A percentile compares a stretch with the other conserved stretches of the same genome.
These are phyloP conservation scores for Neotropicomus parvogracilis DNA, from an alignment of 1,284 basidiomycete genomes.

Conservation along the genomic window DNA sequence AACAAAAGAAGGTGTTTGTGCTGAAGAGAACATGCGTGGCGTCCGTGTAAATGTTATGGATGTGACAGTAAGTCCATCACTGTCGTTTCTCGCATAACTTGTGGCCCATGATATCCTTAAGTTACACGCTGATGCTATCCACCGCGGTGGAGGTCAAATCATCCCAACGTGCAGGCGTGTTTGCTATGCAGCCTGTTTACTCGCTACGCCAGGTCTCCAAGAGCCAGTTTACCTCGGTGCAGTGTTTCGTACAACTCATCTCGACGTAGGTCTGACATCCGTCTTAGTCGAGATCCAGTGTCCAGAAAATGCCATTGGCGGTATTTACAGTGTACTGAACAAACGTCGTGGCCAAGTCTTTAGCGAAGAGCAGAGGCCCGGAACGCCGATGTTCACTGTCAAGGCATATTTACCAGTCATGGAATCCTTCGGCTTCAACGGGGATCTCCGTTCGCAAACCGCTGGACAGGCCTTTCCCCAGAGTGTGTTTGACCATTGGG, in stretches of 20 bases:
- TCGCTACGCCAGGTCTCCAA: constrained; percentile 89
- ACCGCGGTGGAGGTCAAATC: constrained; percentile 98
- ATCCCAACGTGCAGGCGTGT: constrained; percentile 96
- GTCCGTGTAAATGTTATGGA: constrained; percentile 95
- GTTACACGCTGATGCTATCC: constrained; percentile 98
- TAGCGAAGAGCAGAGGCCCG: constrained; percentile 94
- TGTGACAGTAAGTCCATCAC: constrained; percentile 69
- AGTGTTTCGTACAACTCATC: constrained; percentile 10
- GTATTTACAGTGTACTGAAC: constrained; percentile 95
- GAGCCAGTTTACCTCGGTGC: constrained; percentile 94
- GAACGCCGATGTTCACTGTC: constrained; percentile 99
- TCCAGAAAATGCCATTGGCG: constrained; percentile 96
- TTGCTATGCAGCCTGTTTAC: constrained; percentile 92
- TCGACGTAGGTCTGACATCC: constrained; percentile 13
- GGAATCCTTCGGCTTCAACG: constrained; percentile 99
- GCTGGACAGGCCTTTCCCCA: constrained; percentile 99
- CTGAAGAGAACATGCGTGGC: constrained; percentile 99
- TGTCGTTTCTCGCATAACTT: background rate
- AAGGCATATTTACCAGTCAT: constrained; percentile 97
- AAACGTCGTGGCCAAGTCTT: constrained; percentile 98
- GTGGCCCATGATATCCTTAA: constrained; percentile 33
- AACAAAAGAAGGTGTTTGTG: constrained; percentile 94
- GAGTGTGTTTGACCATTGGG: constrained; percentile 92
- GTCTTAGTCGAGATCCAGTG: constrained; percentile 90
- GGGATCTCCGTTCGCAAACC: constrained; percentile 89